Conservation (phyloP, 306 rosid genomes). For the Crotalaria pallida region DNA sequence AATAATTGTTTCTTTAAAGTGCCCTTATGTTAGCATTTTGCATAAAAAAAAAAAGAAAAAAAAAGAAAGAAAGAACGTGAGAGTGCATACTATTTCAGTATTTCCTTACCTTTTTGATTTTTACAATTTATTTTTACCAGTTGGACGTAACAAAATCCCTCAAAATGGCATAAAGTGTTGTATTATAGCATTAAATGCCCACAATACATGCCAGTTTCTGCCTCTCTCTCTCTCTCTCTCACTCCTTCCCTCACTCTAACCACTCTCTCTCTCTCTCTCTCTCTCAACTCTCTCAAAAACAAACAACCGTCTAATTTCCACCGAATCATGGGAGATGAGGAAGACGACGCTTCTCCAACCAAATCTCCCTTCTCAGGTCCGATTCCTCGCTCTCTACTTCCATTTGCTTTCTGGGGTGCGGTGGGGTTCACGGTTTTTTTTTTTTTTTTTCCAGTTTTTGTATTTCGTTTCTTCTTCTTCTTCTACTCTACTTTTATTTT, state of each 20-base stretch:
- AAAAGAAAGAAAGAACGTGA: no score
- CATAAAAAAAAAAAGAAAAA: no score
- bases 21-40: no score
- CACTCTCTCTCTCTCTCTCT: neutral
- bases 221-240: neutral
- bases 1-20: no score
- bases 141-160: neutral
- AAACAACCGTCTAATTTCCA: neutral
- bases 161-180: neutral
- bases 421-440: neutral
- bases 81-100: no score
- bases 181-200: neutral
- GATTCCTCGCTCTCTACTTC: neutral
- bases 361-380: constrained; percentile 41
- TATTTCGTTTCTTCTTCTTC: no score
- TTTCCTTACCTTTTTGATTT: no score
- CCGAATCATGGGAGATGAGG: constrained; percentile 34
- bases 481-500: no score
- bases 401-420: neutral
- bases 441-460: neutral
- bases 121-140: no score
- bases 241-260: neutral
- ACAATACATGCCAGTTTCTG: neutral
- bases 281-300: neutral
- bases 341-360: constrained; percentile 27